Base-by-base conservation (phyloP, 352 stramenopile species). In the Pythium guiyangense region DNA sequence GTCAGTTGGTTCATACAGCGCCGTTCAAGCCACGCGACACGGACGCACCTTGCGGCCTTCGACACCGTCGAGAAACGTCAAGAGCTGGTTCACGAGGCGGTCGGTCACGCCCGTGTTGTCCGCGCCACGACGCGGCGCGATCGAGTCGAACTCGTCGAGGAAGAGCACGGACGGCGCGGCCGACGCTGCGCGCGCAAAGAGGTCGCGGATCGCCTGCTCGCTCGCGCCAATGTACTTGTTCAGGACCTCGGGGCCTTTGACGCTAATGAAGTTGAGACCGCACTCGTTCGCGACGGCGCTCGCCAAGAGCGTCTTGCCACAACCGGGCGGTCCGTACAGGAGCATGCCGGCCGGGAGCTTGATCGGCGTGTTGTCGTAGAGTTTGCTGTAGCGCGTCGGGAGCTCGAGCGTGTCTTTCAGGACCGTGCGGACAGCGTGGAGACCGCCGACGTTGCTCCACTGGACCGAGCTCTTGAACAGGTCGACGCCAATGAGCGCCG, bases 21-120 rank as follows among this genome's bases (percentile, higher is more conserved):
- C 48, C 78, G 26, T 25, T 35, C 18, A 54, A 4, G 12, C 18
- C 3, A n/a, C 31, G 17, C 14, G n/a, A 6, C 15, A 8, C 31
- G 31, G n/a, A 42, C 51, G 44, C 54, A 92, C 89, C 71, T 88
- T 88, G 56, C 86, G 65, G 1, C 70, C 76, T 73, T 99, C 96
- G 14, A 99, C 95, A 42, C 96, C 96, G 75, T 99, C 96, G 47
- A 99, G 67, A 63, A 98, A 98, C 0, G 96, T 99, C 1, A 99
- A 84, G 48, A 99, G 73, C 59, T 99, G 97, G 65, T 99, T 99
- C 47, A 99, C 96, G 27, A 99, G 90, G 22, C 97, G 79, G 66
- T 99, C 96, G 0, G 95, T 99, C 34, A 99, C 96, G 29, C 96
- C 94, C 9, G 92, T 98, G 65, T 97, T 92, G 62, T 98, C 84